phyloP scores from a whole-genome alignment of 2,329 filamentous ascomycete species.

The Paracoccidioides brasiliensis region DNA sequence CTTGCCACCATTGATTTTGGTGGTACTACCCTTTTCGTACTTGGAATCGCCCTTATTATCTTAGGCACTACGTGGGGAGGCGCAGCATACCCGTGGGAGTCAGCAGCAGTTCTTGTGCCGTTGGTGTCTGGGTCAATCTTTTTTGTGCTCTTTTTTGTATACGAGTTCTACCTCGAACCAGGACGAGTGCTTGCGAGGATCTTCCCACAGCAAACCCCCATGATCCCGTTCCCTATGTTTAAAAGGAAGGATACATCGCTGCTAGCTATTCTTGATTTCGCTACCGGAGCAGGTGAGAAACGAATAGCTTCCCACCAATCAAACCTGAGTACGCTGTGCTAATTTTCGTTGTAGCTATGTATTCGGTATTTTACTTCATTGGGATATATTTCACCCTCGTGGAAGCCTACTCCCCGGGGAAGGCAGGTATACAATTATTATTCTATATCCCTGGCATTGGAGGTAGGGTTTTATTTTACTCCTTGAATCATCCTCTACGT shows the following conservation, averaged over 20 bases:
- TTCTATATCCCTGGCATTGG: slow-evolving; percentile 53
- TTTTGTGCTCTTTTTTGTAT: slow-evolving; percentile 33
- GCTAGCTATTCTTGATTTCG: slow-evolving; percentile 50
- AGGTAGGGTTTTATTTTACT: slow-evolving; percentile 24
- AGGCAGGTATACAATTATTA: slow-evolving; percentile 45
- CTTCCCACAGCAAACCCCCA: slow-evolving; percentile 45
- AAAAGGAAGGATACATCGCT: slow-evolving; percentile 45
- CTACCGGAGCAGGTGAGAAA: slow-evolving; percentile 38
- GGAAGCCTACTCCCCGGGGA: slow-evolving; percentile 37
- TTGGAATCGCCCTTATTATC: slow-evolving; percentile 42
- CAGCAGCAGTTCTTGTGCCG: slow-evolving; percentile 37
- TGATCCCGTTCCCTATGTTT: slow-evolving; percentile 52
- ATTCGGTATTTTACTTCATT: slow-evolving; percentile 53
- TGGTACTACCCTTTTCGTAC: slow-evolving; percentile 44
- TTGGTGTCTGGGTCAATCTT: slow-evolving; percentile 36
- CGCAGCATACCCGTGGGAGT: slow-evolving; percentile 40
- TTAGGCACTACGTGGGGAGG: slow-evolving; percentile 46
- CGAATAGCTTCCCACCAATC: background rate
- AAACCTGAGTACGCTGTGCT: background rate
- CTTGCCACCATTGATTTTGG: slow-evolving; percentile 44
- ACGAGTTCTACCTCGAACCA: slow-evolving; percentile 44
- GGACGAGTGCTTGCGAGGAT: slow-evolving; percentile 34
- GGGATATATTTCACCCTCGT: slow-evolving; percentile 56
- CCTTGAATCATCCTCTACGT: background rate
- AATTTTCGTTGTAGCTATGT: slow-evolving; percentile 19